These are phyloP conservation scores for Blastobotrys indianensis DNA, from an alignment of 1,139 yeast genomes.

Conservation along the genomic window DNA sequence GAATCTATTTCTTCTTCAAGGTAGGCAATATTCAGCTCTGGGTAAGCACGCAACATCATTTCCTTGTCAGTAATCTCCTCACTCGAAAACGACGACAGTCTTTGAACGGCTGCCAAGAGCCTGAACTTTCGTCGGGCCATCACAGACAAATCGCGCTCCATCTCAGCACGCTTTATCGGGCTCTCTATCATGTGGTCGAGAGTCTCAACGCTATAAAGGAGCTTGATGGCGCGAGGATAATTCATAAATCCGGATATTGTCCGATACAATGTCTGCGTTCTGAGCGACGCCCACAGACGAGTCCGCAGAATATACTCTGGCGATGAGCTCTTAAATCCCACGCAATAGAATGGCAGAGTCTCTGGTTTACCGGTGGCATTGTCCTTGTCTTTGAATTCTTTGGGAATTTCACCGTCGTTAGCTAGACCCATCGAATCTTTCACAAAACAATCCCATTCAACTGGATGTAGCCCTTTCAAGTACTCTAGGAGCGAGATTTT, in stretches of 20 bases:
- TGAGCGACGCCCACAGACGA: conserved; percentile 73
- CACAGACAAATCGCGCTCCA: conserved; percentile 17
- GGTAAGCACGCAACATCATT: conserved; percentile 53
- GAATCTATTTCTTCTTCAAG: conserved; percentile 44
- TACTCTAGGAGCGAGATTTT: conserved; percentile 69
- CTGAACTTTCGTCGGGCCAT: conserved; percentile 61
- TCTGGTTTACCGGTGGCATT: conserved; percentile 12
- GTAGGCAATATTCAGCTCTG: conserved; percentile 54
- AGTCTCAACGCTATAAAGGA: conserved; percentile 58
- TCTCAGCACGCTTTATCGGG: not conserved
- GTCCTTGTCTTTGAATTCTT: conserved; percentile 12
- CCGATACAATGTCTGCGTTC: conserved; percentile 73
- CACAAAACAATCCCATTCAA: conserved; percentile 77
- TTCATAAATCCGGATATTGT: conserved; percentile 75
- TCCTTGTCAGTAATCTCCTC: conserved; percentile 54
- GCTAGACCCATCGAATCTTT: conserved; percentile 36
- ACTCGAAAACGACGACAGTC: conserved; percentile 45
- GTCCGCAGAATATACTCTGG: conserved; percentile 62
- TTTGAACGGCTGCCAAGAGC: conserved; percentile 67
- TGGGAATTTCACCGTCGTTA: conserved; percentile 15
- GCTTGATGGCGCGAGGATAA: conserved; percentile 59
- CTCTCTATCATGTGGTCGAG: conserved; percentile 18
- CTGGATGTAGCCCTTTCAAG: conserved; percentile 58
- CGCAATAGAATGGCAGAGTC: conserved; percentile 62
- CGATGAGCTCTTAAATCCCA: conserved; percentile 63